Percentiles rank a stretch among this genome's conserved stretches.
Conservation (phyloP, 2,329 filamentous ascomycete species). For the Fusarium setosum region DNA sequence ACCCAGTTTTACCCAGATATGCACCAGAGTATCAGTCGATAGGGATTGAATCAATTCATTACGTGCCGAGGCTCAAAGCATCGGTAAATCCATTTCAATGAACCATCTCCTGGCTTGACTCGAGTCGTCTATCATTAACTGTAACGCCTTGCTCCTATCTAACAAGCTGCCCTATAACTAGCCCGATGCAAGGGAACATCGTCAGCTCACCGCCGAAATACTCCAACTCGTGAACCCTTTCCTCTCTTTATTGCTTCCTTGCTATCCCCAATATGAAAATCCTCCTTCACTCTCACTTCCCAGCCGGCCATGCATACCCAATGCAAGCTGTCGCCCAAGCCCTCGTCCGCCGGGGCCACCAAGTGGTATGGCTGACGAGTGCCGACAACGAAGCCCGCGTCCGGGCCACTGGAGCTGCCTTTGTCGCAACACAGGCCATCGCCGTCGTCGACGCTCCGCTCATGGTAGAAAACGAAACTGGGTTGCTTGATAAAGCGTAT, state of each 20-base stretch:
- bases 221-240: not conserved
- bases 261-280: slow-evolving; percentile 48
- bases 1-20: too few relatives aligned
- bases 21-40: too few relatives aligned
- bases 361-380: slow-evolving; percentile 52
- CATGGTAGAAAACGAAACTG: slow-evolving; percentile 41
- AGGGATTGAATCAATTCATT: too few relatives aligned
- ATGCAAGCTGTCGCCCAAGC: slow-evolving; percentile 53
- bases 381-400: slow-evolving; percentile 49
- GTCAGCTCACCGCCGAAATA: slow-evolving; percentile 11
- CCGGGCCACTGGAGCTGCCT: slow-evolving; percentile 47
- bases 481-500: slow-evolving; percentile 46
- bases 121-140: too few relatives aligned
- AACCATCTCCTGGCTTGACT: too few relatives aligned
- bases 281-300: slow-evolving; percentile 53
- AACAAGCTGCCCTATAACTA: too few relatives aligned
- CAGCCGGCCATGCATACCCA: slow-evolving; percentile 52
- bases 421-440: slow-evolving; percentile 46
- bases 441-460: slow-evolving; percentile 47
- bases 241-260: not conserved
- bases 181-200: too few relatives aligned
- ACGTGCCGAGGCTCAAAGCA: too few relatives aligned
- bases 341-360: slow-evolving; percentile 51
- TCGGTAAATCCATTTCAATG: too few relatives aligned
- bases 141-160: too few relatives aligned